A percentile compares a stretch with the other conserved stretches of the same genome.
Evolutionary conservation across 2,329 filamentous ascomycete genomes (phyloP).

Genomic region (Penicillium polonicum): DNA sequence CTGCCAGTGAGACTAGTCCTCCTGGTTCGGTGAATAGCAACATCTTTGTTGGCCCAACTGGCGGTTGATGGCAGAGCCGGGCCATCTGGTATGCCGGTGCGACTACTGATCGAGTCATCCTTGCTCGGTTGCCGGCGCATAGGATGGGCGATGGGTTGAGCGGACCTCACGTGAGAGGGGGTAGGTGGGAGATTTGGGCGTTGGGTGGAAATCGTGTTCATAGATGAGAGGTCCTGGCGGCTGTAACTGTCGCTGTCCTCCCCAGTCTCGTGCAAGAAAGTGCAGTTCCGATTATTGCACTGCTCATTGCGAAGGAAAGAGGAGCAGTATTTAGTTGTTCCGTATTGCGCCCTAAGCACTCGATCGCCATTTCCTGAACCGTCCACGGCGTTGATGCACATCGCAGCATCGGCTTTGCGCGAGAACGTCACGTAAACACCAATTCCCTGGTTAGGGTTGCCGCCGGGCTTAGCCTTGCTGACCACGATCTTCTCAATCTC

Average conservation of each 20-base stretch:
- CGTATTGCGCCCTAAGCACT: conserved; percentile 70
- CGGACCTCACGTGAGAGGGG: conserved; percentile 50
- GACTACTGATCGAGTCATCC: conserved; percentile 62
- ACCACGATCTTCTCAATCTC: conserved; percentile 99
- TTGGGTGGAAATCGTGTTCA: conserved; percentile 84
- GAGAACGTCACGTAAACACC: conserved; percentile 99
- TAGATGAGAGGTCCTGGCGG: conserved; percentile 86
- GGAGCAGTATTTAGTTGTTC: conserved; percentile 98
- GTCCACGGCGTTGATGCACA: conserved; percentile 88
- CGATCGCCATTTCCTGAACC: conserved; percentile 89
- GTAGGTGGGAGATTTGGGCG: conserved; percentile 60
- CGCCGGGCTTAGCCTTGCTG: conserved; percentile 83
- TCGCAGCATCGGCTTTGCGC: conserved; percentile 81
- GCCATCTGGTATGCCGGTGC: conserved; percentile 67
- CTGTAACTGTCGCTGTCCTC: conserved; percentile 97
- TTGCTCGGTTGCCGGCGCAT: conserved; percentile 75
- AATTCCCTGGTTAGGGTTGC: conserved; percentile 73
- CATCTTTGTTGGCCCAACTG: conserved; percentile 78
- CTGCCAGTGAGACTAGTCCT: conserved; percentile 74
- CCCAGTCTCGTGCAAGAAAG: conserved; percentile 97
- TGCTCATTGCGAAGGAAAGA: conserved; percentile 92
- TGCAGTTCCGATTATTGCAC: conserved; percentile 94
- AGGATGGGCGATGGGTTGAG: conserved; percentile 54
- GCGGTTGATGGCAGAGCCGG: conserved; percentile 91
- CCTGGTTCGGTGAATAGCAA: conserved; percentile 66